These are phyloP conservation scores for Penicillium sp. DNA, from an alignment of 2,329 filamentous ascomycete species.

Conservation along the genomic window DNA sequence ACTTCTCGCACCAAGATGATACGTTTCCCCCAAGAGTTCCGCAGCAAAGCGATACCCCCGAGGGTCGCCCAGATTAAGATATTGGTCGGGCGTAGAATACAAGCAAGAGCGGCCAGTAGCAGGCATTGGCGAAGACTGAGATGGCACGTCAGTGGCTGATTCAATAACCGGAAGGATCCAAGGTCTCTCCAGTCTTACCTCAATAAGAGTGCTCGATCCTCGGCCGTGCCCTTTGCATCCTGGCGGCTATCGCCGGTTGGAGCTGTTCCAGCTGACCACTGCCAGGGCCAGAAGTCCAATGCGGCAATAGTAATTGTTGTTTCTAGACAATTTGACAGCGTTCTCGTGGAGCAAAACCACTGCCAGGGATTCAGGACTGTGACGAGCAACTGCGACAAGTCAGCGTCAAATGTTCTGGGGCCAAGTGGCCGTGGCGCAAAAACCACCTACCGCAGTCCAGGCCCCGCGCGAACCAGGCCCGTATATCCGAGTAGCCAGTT, in stretches of 20 bases:
- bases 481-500: conserved; percentile 74
- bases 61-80: conserved; percentile 79
- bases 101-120: conserved; percentile 76
- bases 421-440: too few relatives aligned
- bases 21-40: conserved; percentile 48
- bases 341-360: conserved; percentile 92
- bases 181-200: conserved; percentile 28
- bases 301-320: conserved; percentile 82
- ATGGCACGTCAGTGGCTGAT: conserved; percentile 15
- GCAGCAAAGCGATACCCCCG: conserved; percentile 57
- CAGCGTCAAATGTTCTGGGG: too few relatives aligned
- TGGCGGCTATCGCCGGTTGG: conserved; percentile 38
- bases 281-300: conserved; percentile 86
- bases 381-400: conserved; percentile 69
- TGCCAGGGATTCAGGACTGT: conserved; percentile 85
- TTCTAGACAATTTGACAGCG: conserved; percentile 92
- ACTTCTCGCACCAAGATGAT: conserved; percentile 65
- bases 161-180: background rate
- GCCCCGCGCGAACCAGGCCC: conserved; percentile 66
- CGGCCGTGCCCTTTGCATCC: conserved; percentile 14
- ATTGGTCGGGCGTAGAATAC: conserved; percentile 88
- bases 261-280: conserved; percentile 56
- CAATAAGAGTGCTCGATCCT: conserved; percentile 19
- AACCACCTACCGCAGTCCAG: conserved; percentile 66
- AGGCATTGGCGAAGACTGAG: conserved; percentile 66